phyloP scores from a whole-genome alignment of 495 filamentous ascomycete species.

The Lichina pygmaea region DNA sequence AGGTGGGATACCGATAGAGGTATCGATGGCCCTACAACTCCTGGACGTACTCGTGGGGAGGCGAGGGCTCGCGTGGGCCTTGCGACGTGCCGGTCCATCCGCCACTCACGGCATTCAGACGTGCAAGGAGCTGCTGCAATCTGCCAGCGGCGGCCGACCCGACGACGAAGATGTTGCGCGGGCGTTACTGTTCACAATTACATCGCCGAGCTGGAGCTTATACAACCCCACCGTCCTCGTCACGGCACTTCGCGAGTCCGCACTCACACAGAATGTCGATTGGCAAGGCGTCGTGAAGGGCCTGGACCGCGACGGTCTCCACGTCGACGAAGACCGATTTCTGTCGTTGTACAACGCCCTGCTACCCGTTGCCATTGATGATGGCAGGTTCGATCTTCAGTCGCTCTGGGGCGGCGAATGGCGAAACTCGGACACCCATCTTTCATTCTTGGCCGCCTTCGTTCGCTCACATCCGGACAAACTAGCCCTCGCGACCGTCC shows the following conservation, averaged over 20 bases:
- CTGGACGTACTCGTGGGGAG: slow-evolving; percentile 36
- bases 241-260: slow-evolving; percentile 26
- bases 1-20: slow-evolving; percentile 35
- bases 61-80: slow-evolving; percentile 42
- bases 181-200: slow-evolving; percentile 59
- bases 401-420: slow-evolving; percentile 77
- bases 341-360: slow-evolving; percentile 51
- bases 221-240: slow-evolving; percentile 56
- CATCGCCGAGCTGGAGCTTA: slow-evolving; percentile 32
- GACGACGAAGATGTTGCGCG: slow-evolving; percentile 59
- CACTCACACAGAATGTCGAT: slow-evolving; percentile 30
- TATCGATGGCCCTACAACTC: slow-evolving; percentile 48
- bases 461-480: slow-evolving; percentile 38
- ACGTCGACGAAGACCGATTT: slow-evolving; percentile 56
- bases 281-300: slow-evolving; percentile 61
- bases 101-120: slow-evolving; percentile 25
- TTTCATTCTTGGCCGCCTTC: slow-evolving; percentile 73
- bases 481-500: slow-evolving; percentile 59
- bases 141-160: slow-evolving; percentile 36
- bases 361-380: slow-evolving; percentile 34
- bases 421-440: slow-evolving; percentile 60
- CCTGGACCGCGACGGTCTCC: slow-evolving; percentile 57
- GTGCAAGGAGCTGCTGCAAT: slow-evolving; percentile 33
- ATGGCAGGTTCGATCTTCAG: slow-evolving; percentile 43
- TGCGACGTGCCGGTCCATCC: slow-evolving; percentile 46